Conservation (phyloP, 441 rosid genomes). For the Jatropha multifida region DNA sequence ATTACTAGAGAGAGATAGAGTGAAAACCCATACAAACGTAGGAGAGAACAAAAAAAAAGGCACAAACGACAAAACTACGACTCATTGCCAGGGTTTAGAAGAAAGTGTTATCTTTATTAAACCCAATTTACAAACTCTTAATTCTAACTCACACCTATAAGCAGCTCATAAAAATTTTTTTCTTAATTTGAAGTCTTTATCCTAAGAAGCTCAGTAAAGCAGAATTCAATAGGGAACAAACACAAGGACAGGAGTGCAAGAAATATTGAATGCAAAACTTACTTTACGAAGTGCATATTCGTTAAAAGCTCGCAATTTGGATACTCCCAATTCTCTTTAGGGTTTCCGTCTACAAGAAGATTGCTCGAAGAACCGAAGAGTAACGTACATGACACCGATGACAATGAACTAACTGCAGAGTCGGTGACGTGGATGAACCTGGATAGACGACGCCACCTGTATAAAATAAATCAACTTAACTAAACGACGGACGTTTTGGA, state of each 20-base stretch:
- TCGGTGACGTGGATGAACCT: conserved; percentile 1
- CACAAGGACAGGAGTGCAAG: neutral
- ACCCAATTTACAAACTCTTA: neutral
- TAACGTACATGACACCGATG: neutral
- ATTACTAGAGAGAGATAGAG: neutral
- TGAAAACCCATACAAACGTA: neutral
- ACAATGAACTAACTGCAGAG: neutral
- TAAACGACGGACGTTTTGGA: neutral
- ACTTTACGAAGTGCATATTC: neutral
- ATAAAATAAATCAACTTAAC: neutral
- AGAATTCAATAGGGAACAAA: neutral
- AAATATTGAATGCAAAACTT: neutral
- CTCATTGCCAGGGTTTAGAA: too few species aligned
- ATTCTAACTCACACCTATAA: neutral
- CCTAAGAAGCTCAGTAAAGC: neutral
- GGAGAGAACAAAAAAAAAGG: neutral
- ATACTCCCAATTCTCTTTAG: neutral
- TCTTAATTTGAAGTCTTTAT: neutral
- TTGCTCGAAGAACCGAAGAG: neutral
- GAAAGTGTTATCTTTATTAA: neutral
- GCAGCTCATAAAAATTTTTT: neutral
- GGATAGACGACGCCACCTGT: neutral
- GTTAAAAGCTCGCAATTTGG: neutral
- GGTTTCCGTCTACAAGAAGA: neutral
- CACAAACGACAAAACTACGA: neutral